Evolutionary conservation across 441 rosid species (phyloP).

Genomic region (Dalechampia spathulata): DNA sequence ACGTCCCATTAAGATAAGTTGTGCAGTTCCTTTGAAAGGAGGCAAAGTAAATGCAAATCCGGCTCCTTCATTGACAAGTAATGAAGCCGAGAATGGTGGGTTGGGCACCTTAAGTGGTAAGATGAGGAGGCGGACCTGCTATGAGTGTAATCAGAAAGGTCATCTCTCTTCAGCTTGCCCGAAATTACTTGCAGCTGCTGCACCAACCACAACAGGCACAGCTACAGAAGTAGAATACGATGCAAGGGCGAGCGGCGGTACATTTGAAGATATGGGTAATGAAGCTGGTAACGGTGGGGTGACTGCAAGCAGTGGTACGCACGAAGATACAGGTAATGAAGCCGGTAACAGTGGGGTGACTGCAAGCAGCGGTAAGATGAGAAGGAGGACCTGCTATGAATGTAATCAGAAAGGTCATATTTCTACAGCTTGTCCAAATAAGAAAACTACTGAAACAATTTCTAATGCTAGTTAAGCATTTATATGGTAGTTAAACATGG

Average conservation of each 20-base stretch:
- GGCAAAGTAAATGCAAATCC: conserved; percentile 19
- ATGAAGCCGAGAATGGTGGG: conserved; percentile 12
- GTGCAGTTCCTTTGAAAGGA: conserved; percentile 60
- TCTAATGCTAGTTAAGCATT: conserved; percentile 17
- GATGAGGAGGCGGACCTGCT: conserved; percentile 74
- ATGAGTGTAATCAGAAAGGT: conserved; percentile 72
- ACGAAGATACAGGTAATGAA: background rate
- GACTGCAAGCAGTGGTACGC: conserved; percentile 27
- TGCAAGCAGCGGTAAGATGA: conserved; percentile 48
- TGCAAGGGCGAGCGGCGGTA: background rate
- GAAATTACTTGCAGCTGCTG: conserved; percentile 27
- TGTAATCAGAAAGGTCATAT: conserved; percentile 80
- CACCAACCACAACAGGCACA: background rate
- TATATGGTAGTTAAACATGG: background rate
- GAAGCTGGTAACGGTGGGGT: conserved; percentile 22
- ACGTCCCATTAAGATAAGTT: conserved; percentile 78
- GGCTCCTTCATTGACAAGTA: background rate
- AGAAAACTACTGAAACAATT: conserved; percentile 30
- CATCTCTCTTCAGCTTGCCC: conserved; percentile 78
- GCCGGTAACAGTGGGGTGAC: conserved; percentile 1
- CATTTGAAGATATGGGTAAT: background rate
- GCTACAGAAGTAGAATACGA: conserved; percentile 17
- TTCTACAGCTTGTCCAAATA: conserved; percentile 70
- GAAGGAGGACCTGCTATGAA: conserved; percentile 69
- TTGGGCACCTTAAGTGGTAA: conserved; percentile 34